phyloP scores from a whole-genome alignment of 2,329 filamentous ascomycete genomes.

The Apiospora phragmitis region DNA sequence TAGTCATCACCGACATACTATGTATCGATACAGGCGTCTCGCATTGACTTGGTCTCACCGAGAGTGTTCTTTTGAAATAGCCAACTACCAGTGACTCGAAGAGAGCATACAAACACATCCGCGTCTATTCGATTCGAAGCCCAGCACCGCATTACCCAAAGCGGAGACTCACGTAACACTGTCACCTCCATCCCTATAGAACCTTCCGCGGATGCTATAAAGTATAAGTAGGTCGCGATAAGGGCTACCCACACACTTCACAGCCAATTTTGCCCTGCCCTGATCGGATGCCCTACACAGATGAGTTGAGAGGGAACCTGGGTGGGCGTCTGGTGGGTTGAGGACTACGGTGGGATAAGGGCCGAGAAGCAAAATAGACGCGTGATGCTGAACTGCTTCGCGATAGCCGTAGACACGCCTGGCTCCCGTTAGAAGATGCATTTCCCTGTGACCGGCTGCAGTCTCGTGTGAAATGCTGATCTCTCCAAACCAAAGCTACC shows the following conservation, averaged over 20 bases:
- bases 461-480: no score
- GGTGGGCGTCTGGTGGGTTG: neutral
- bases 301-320: neutral
- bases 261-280: neutral
- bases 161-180: neutral
- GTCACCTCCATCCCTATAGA: neutral
- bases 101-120: neutral
- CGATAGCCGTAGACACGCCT: no score
- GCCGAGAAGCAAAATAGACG: neutral
- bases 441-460: no score
- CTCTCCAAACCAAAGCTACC: no score
- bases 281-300: neutral
- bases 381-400: no score
- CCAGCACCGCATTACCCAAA: neutral
- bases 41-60: neutral
- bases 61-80: no score
- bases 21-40: neutral
- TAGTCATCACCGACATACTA: neutral
- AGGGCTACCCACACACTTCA: neutral
- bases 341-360: neutral
- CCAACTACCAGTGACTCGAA: neutral
- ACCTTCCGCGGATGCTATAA: neutral
- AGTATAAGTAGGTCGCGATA: neutral
- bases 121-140: neutral
- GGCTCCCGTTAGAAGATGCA: no score